Percentiles rank a stretch among this genome's conserved stretches.
These are phyloP conservation scores for Salix viminalis DNA, from an alignment of 345 rosid species.

Conservation along the genomic window DNA sequence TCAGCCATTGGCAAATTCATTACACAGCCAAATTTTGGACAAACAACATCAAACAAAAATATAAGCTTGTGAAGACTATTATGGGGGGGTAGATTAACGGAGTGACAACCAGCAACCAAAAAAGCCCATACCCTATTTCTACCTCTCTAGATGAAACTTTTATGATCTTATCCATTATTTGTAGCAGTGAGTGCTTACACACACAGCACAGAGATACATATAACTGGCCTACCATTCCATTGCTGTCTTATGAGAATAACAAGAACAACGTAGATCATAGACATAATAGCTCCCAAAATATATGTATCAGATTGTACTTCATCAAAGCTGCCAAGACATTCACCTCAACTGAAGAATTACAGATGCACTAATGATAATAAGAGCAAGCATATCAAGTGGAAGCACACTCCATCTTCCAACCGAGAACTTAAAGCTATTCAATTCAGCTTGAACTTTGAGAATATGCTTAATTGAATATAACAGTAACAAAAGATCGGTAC, in stretches of 20 bases:
- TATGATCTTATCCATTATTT: not conserved
- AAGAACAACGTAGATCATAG: not conserved
- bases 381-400: not conserved
- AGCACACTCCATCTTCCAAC: not conserved
- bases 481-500: too few species aligned
- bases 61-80: not conserved
- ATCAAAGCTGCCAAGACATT: not conserved
- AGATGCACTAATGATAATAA: not conserved
- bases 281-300: not conserved
- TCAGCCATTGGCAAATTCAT: conserved; percentile 7
- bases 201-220: not conserved
- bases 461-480: not conserved
- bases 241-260: not conserved
- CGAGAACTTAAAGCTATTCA: not conserved
- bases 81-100: not conserved
- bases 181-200: not conserved
- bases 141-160: not conserved
- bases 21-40: not conserved
- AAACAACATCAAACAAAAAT: not conserved
- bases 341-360: too few species aligned
- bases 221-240: not conserved
- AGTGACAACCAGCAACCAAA: not conserved
- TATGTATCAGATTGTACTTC: not conserved
- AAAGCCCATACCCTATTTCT: not conserved
- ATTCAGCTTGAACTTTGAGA: not conserved